Conservation (phyloP, 1,139 yeast genomes). For the Debaryomycetaceae sp. region DNA sequence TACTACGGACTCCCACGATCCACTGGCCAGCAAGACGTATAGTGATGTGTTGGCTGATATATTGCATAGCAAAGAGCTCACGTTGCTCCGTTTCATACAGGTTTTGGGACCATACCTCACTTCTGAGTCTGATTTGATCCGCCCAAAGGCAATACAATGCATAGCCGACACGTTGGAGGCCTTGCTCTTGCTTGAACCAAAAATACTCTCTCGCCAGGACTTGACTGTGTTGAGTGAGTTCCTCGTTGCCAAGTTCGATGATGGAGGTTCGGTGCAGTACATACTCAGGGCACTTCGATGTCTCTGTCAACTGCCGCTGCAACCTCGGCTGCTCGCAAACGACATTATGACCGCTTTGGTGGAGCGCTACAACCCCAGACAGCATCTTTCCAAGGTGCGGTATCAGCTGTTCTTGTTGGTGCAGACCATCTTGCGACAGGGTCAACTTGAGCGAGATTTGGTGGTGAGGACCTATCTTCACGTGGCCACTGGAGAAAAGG, state of each 20-base stretch:
- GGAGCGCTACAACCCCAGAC: slow-evolving; percentile 54
- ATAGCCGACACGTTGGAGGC: slow-evolving; percentile 47
- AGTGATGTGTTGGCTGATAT: slow-evolving; percentile 16
- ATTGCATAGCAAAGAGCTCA: slow-evolving; percentile 17
- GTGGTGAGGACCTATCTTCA: slow-evolving; percentile 58
- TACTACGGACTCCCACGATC: slow-evolving; percentile 2
- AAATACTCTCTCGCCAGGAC: slow-evolving; percentile 53
- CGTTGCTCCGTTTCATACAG: slow-evolving; percentile 35
- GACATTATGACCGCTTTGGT: slow-evolving; percentile 37
- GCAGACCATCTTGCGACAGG: slow-evolving; percentile 2
- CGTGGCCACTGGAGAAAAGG: slow-evolving; percentile 84
- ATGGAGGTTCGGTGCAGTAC: slow-evolving; percentile 49
- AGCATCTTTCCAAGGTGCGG: slow-evolving; percentile 63
- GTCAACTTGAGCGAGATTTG: neutral
- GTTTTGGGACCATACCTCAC: slow-evolving; percentile 50
- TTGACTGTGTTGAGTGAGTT: slow-evolving; percentile 65
- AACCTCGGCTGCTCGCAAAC: slow-evolving; percentile 12
- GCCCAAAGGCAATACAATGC: slow-evolving; percentile 55
- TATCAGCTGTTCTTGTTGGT: slow-evolving; percentile 44
- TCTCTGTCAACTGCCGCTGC: slow-evolving; percentile 26
- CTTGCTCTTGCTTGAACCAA: slow-evolving; percentile 11
- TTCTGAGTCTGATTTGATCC: slow-evolving; percentile 54
- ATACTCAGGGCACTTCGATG: slow-evolving; percentile 54
- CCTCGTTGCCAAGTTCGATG: slow-evolving; percentile 62
- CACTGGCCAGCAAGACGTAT: slow-evolving; percentile 1